Conservation (phyloP, 116 monocot genomes). For the Thalassia testudinum region DNA sequence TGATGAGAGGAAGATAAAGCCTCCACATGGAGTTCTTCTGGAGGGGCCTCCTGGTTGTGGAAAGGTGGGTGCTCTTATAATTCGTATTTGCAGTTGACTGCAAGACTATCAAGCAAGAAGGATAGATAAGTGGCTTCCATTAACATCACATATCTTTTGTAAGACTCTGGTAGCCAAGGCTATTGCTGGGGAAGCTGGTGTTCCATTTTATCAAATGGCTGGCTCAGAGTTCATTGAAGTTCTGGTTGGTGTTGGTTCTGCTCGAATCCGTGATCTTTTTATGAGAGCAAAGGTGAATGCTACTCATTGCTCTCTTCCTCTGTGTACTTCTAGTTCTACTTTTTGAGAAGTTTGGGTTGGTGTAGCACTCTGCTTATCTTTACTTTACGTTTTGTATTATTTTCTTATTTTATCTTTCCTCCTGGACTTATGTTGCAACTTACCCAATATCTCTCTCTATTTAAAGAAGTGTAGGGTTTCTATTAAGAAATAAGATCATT, state of each 20-base stretch:
- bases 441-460: too few species aligned
- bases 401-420: too few species aligned
- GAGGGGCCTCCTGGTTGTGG: conserved; percentile 88
- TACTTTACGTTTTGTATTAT: not conserved
- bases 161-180: conserved; percentile 82
- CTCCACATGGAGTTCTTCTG: conserved; percentile 73
- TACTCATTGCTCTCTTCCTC: not conserved
- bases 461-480: too few species aligned
- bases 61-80: conserved; percentile 40
- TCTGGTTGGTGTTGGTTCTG: conserved; percentile 86
- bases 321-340: not conserved
- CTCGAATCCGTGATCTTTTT: conserved; percentile 68
- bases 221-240: conserved; percentile 91
- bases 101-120: too few species aligned
- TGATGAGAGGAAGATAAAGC: conserved; percentile 68
- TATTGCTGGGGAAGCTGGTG: conserved; percentile 84
- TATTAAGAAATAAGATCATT: too few species aligned
- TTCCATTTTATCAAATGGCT: conserved; percentile 90
- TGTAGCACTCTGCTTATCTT: not conserved
- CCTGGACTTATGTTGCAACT: too few species aligned
- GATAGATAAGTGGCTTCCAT: too few species aligned
- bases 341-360: too few species aligned
- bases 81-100: too few species aligned
- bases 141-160: not conserved
- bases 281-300: conserved; percentile 56